These are phyloP conservation scores for Lipomyces japonicus DNA, from an alignment of 805 yeast species.

Conservation along the genomic window DNA sequence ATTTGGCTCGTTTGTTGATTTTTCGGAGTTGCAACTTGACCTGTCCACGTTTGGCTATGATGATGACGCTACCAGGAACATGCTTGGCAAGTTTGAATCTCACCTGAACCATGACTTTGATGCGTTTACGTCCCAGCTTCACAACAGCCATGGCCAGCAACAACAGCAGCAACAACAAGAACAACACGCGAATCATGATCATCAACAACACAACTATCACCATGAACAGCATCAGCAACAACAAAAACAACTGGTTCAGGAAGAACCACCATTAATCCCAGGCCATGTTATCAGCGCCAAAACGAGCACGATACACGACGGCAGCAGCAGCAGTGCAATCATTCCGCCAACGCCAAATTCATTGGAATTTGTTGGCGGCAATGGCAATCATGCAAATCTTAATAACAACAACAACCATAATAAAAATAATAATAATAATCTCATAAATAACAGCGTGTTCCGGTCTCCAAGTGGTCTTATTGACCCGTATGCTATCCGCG, in stretches of 20 bases:
- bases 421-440: no score
- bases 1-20: constrained; percentile 23
- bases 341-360: constrained; percentile 30
- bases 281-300: background rate
- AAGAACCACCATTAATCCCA: background rate
- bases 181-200: constrained; percentile 2
- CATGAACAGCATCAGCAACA: constrained; percentile 6
- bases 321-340: background rate
- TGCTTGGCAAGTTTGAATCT: background rate
- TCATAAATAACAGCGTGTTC: constrained; percentile 7
- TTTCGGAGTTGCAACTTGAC: constrained; percentile 26
- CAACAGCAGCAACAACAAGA: constrained; percentile 2
- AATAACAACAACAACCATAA: no score
- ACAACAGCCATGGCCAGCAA: constrained; percentile 1
- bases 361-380: constrained; percentile 12
- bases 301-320: background rate
- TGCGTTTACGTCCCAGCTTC: background rate
- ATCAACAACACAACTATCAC: background rate
- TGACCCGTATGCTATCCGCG: constrained; percentile 16
- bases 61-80: constrained; percentile 5
- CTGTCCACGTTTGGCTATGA: constrained; percentile 16
- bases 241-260: background rate
- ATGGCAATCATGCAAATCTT: no score
- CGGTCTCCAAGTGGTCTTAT: constrained; percentile 20
- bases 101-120: background rate